phyloP scores from a whole-genome alignment of 306 rosid species.

The Quercus aquifolioides region DNA sequence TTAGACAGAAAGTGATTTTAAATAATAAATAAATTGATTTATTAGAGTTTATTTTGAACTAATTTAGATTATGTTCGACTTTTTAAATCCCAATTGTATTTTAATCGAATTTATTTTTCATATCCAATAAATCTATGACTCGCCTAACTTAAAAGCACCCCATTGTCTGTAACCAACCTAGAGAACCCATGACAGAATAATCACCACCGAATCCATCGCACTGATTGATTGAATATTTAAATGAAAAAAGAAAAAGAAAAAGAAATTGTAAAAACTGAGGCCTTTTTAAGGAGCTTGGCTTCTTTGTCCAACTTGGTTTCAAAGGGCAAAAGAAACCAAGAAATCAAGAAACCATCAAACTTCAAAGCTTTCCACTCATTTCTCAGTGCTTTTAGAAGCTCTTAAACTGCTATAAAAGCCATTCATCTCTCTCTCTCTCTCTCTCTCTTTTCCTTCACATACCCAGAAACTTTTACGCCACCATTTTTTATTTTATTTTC shows the following conservation, averaged over 20 bases:
- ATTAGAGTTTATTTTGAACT: no score
- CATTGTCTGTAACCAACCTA: no score
- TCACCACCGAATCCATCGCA: conserved; percentile 41
- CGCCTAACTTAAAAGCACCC: no score
- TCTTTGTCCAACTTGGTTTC: conserved; percentile 28
- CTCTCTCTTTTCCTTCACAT: background rate
- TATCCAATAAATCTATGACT: no score
- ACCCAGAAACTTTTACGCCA: background rate
- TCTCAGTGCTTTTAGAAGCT: background rate
- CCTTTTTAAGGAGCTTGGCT: conserved; percentile 23
- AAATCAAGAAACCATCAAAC: background rate
- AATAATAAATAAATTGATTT: no score
- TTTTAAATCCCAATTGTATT: no score
- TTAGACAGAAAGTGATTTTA: no score
- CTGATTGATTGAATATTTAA: background rate
- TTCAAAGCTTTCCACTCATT: background rate
- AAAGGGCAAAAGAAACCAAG: background rate
- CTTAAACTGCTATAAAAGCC: background rate
- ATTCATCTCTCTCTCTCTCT: background rate
- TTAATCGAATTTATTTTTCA: no score
- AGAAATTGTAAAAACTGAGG: background rate
- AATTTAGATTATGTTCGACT: no score
- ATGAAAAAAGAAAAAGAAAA: background rate
- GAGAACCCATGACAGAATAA: conserved; percentile 28
- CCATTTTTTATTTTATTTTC: no score